Evolutionary conservation across 352 stramenopile species (phyloP).

Genomic region (Globisporangium acanthophoron): DNA sequence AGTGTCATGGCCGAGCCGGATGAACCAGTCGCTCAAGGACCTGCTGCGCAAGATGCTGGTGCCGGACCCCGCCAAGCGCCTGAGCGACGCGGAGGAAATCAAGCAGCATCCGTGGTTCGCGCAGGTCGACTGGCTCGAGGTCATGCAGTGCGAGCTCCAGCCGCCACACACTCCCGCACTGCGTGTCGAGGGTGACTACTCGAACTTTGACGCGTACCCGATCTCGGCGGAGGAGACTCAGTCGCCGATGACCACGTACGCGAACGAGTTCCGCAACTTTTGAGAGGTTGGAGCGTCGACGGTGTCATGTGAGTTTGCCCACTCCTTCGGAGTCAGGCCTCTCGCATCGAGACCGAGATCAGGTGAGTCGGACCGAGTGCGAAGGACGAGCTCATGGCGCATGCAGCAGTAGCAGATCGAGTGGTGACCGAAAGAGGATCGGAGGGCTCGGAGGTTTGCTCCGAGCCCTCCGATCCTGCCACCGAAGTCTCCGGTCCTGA

Average conservation of each 20-base stretch:
- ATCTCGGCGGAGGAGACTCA: constrained; percentile 43
- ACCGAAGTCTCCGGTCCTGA: too few relatives aligned
- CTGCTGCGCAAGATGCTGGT: constrained; percentile 65
- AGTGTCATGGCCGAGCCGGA: constrained; percentile 44
- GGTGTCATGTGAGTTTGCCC: too few relatives aligned
- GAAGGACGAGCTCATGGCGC: too few relatives aligned
- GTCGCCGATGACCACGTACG: constrained; percentile 20
- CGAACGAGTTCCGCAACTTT: constrained; percentile 36
- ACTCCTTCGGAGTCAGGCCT: too few relatives aligned
- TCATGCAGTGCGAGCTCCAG: constrained; percentile 36
- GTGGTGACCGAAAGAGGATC: too few relatives aligned
- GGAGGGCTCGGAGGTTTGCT: too few relatives aligned
- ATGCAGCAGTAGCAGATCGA: too few relatives aligned
- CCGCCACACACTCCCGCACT: constrained; percentile 44
- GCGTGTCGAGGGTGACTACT: constrained; percentile 33
- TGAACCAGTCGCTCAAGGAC: constrained; percentile 40
- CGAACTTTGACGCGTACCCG: constrained; percentile 66
- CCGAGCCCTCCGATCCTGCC: too few relatives aligned
- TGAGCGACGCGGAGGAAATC: constrained; percentile 39
- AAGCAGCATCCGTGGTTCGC: constrained; percentile 64
- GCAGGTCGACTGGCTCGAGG: constrained; percentile 56
- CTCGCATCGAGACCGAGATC: too few relatives aligned
- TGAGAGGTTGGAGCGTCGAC: constrained; percentile 13
- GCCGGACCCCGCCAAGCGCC: constrained; percentile 38
- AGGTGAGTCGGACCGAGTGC: too few relatives aligned